phyloP scores from a whole-genome alignment of 192 early-diverging fungal species.

The Backusella australiensis region DNA sequence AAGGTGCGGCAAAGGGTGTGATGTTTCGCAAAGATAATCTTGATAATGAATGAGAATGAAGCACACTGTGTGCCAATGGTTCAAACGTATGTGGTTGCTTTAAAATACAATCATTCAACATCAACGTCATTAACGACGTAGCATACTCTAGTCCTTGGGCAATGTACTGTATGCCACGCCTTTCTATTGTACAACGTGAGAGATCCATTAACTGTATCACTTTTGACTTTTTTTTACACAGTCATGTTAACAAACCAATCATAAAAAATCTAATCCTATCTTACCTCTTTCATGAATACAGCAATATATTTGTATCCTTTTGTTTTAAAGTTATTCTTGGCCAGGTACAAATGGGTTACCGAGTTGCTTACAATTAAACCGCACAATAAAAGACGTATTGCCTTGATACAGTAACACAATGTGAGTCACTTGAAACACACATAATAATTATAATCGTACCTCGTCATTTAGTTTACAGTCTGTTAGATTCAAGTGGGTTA shows the following conservation, averaged over 20 bases:
- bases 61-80: neutral
- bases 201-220: conserved; percentile 2
- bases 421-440: conserved; percentile 1
- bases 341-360: conserved; percentile 60
- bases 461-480: conserved; percentile 74
- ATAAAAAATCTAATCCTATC: neutral
- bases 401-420: conserved; percentile 29
- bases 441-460: conserved; percentile 24
- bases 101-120: neutral
- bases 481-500: conserved; percentile 60
- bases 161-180: conserved; percentile 8
- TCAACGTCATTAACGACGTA: neutral
- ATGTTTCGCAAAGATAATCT: neutral
- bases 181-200: conserved; percentile 9
- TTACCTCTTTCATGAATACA: conserved; percentile 67
- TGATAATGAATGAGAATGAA: conserved; percentile 2
- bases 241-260: neutral
- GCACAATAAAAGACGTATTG: conserved; percentile 60
- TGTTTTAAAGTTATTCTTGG: conserved; percentile 65
- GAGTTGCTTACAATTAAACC: conserved; percentile 67
- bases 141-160: conserved; percentile 10
- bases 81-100: neutral
- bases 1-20: neutral
- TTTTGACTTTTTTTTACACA: conserved; percentile 14
- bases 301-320: conserved; percentile 74